Base-by-base conservation (phyloP, 2,329 filamentous ascomycete genomes). In the Verticillium nubilum region DNA sequence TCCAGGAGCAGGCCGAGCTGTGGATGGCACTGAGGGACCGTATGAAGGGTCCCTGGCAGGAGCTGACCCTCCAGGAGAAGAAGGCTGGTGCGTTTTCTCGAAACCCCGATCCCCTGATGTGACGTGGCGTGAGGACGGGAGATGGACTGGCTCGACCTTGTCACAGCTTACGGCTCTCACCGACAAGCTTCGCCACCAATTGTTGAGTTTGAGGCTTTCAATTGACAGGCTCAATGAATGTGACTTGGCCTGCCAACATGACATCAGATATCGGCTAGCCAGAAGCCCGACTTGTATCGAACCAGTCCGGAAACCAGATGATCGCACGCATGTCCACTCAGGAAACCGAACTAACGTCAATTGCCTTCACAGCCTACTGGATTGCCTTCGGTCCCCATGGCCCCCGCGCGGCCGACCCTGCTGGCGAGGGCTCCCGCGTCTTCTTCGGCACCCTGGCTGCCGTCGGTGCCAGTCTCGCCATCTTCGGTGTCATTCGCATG, bases 1-100 rank as follows among this genome's bases (percentile, higher is more conserved):
- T 95, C 66, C 92, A 97, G 84, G 95, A 99, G 86, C 95, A 99
- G 87, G 95, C 95, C 68, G 95, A 99, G 75, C 83, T 99, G 70
- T 99, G 95, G 95, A 99, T 99, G 95, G 84, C 90, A 69, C 84
- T 99, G 77, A 87, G 95, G 78, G 95, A 99, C 81, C 90, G 95
- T 74, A 99, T 99, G 95, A 97, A 97, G 90, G 87, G 86, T 70
- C 92, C 92, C 83, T 99, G 95, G 95, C 86, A 89, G 73, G 92
- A 98, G 74, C 82, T 99, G 81, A 97, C 95, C 57, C 68, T 96
- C 72, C 90, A 95, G 79, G 95, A 99, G 86, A 97, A 99, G 91
- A 98, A 96, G 84, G 95, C 95, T 70, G 94, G 95, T 97, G 88
- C 76, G 93, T 91, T 56, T n/a, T 56, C 25, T 37, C 19, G 19